phyloP scores from a whole-genome alignment of 1,139 yeast species.

The Candida neerlandica region DNA sequence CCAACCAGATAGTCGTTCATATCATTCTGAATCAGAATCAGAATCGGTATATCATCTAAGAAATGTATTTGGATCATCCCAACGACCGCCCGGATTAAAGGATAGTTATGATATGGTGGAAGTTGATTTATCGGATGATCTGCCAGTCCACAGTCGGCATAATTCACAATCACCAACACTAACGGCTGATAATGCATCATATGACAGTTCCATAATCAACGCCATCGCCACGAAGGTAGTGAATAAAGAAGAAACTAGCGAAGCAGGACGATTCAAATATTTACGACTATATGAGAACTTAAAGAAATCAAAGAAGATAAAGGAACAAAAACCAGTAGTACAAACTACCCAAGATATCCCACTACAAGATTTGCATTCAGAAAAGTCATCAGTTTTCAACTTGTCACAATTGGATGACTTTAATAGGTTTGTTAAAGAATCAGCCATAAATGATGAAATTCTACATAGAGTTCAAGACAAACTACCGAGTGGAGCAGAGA shows the following conservation, averaged over 20 bases:
- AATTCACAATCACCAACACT: background rate
- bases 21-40: constrained; percentile 6
- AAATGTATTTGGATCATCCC: constrained; percentile 7
- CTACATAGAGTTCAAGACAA: constrained; percentile 21
- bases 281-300: constrained; percentile 29
- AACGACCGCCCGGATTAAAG: background rate
- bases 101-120: constrained; percentile 6
- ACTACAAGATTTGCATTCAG: constrained; percentile 23
- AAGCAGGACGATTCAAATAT: constrained; percentile 33
- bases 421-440: constrained; percentile 36
- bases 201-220: constrained; percentile 31
- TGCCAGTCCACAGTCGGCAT: background rate
- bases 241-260: constrained; percentile 11
- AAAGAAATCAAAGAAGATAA: constrained; percentile 16
- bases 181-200: constrained; percentile 17
- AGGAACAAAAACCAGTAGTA: constrained; percentile 18
- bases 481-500: constrained; percentile 11
- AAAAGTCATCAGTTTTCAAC: constrained; percentile 32
- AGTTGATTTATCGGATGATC: constrained; percentile 11
- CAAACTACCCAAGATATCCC: constrained; percentile 27
- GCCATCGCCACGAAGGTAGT: constrained; percentile 20
- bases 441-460: constrained; percentile 39
- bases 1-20: constrained; percentile 6
- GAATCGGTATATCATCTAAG: constrained; percentile 11
- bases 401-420: constrained; percentile 43